Evolutionary conservation across 1,139 yeast genomes (phyloP).

Genomic region (Candida glucosophila): DNA sequence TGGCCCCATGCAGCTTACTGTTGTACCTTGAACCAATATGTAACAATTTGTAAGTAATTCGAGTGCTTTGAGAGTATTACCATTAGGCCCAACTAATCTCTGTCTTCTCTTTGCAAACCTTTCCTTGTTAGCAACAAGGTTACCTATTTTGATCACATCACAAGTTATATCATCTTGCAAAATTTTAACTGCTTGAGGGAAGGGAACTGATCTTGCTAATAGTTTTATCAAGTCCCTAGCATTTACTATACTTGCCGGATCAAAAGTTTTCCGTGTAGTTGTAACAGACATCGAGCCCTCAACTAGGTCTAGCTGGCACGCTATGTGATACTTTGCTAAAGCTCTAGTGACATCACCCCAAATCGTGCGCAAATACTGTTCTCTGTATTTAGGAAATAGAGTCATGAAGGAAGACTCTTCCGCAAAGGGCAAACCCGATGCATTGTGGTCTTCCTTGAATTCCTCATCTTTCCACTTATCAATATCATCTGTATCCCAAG

Average conservation of each 20-base stretch:
- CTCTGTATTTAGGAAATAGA: constrained; percentile 93
- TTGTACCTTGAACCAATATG: constrained; percentile 92
- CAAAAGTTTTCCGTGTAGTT: constrained; percentile 91
- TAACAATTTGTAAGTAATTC: constrained; percentile 91
- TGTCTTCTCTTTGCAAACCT: constrained; percentile 94
- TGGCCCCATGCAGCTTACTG: constrained; percentile 97
- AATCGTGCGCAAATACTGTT: constrained; percentile 74
- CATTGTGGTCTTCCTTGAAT: constrained; percentile 83
- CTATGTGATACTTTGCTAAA: constrained; percentile 62
- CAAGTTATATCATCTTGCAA: constrained; percentile 90
- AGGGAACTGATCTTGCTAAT: constrained; percentile 92
- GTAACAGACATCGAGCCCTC: constrained; percentile 97
- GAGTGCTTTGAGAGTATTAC: constrained; percentile 91
- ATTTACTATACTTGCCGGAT: constrained; percentile 88
- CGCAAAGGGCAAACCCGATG: constrained; percentile 76
- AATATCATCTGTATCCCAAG: constrained; percentile 95
- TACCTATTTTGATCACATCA: constrained; percentile 93
- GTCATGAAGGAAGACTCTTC: constrained; percentile 96
- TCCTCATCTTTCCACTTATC: constrained; percentile 92
- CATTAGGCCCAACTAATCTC: constrained; percentile 92
- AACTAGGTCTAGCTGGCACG: constrained; percentile 79
- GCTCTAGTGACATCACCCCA: constrained; percentile 92
- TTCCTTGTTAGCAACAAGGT: constrained; percentile 81
- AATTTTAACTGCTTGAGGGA: constrained; percentile 90
- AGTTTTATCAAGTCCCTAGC: constrained; percentile 93